These are phyloP conservation scores for Teratosphaeria nubilosa DNA, from an alignment of 2,329 filamentous ascomycete genomes.

Conservation along the genomic window DNA sequence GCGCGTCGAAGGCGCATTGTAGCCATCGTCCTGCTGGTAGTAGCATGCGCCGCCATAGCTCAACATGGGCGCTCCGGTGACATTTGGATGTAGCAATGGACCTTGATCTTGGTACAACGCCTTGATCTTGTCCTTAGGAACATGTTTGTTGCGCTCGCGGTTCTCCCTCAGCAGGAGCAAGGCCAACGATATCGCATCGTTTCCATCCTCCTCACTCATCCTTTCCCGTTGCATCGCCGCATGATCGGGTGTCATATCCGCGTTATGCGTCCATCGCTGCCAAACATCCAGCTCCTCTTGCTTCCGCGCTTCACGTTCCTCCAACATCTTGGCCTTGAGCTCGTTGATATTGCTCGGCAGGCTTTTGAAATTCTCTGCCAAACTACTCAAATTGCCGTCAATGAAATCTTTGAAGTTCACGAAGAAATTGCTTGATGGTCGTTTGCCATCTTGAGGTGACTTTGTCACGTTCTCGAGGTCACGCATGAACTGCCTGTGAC, in stretches of 20 bases:
- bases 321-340: constrained; percentile 14
- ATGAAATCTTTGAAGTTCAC: constrained; percentile 51
- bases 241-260: constrained; percentile 14
- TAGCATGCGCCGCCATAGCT: constrained; percentile 11
- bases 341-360: constrained; percentile 39
- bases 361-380: constrained; percentile 36
- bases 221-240: constrained; percentile 8
- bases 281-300: constrained; percentile 18
- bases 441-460: background rate
- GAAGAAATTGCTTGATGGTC: constrained; percentile 43
- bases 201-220: constrained; percentile 7
- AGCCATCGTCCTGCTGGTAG: constrained; percentile 10
- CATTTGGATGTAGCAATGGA: constrained; percentile 10
- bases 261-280: constrained; percentile 16
- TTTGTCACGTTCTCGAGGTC: constrained; percentile 2
- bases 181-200: constrained; percentile 12
- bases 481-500: constrained; percentile 8
- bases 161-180: constrained; percentile 16
- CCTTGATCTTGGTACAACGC: constrained; percentile 18
- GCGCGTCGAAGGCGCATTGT: constrained; percentile 6
- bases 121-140: constrained; percentile 15
- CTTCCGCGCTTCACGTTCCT: constrained; percentile 10
- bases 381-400: constrained; percentile 46
- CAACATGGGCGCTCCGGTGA: constrained; percentile 11
- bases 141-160: constrained; percentile 13